A percentile compares a stretch with the other conserved stretches of the same genome.
phyloP scores from a whole-genome alignment of 2,329 filamentous ascomycete species.

The Aspergillus sp. region DNA sequence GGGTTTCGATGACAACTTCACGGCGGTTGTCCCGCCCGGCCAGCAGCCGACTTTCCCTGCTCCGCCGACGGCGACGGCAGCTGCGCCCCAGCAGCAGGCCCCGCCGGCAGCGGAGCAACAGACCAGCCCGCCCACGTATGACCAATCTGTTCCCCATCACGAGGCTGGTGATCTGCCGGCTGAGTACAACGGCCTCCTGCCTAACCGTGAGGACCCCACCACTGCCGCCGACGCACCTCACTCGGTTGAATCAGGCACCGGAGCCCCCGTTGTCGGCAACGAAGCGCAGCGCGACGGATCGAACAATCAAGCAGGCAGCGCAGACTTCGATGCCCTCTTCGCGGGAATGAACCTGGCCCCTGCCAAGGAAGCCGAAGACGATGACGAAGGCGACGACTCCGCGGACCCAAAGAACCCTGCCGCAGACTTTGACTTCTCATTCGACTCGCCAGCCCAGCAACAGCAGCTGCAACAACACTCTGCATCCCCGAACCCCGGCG shows the following conservation, averaged over 20 bases:
- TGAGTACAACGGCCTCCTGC: constrained; percentile 34
- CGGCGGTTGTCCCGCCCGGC: constrained; percentile 44
- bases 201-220: constrained; percentile 34
- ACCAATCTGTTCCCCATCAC: constrained; percentile 16
- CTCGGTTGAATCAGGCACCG: constrained; percentile 29
- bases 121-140: constrained; percentile 45
- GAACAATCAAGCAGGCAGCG: constrained; percentile 23
- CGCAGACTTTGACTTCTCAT: constrained; percentile 40
- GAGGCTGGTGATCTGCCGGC: constrained; percentile 24
- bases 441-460: constrained; percentile 34
- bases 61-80: constrained; percentile 30
- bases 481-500: constrained; percentile 14
- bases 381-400: constrained; percentile 50
- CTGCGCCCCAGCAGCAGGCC: constrained; percentile 20
- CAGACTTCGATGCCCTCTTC: constrained; percentile 42
- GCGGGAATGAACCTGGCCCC: constrained; percentile 38
- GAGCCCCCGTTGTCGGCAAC: constrained; percentile 30
- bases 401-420: constrained; percentile 22
- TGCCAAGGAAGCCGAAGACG: constrained; percentile 40
- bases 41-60: constrained; percentile 29
- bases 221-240: constrained; percentile 31
- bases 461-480: constrained; percentile 5
- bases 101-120: constrained; percentile 49
- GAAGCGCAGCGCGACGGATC: constrained; percentile 19
- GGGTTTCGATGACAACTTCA: constrained; percentile 91